Percentiles rank a stretch among this genome's conserved stretches.
These are phyloP conservation scores for Madurella fahalii DNA, from an alignment of 2,329 filamentous ascomycete genomes.

Conservation along the genomic window DNA sequence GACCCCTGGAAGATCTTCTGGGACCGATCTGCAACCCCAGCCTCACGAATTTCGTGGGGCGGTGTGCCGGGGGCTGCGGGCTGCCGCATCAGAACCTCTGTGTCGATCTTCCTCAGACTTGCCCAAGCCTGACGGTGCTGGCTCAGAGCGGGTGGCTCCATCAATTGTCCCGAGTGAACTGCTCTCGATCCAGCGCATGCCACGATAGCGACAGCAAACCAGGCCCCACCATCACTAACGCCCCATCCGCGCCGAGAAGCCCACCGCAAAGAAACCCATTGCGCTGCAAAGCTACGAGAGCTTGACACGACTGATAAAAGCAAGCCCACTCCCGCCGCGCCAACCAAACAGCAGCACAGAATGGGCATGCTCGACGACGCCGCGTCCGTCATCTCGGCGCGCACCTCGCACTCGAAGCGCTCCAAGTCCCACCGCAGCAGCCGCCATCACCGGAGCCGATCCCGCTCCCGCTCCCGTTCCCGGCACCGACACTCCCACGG, in stretches of 20 bases:
- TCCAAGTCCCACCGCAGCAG: conserved; percentile 37
- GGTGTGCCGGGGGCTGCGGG: not conserved
- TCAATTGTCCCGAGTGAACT: too few species aligned
- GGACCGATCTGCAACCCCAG: conserved; percentile 7
- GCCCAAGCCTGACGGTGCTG: too few species aligned
- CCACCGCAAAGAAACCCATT: too few species aligned
- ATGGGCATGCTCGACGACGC: conserved; percentile 36
- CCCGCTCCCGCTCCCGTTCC: conserved; percentile 30
- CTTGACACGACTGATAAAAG: not conserved
- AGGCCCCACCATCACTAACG: too few species aligned
- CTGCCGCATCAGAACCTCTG: not conserved
- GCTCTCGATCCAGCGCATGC: too few species aligned
- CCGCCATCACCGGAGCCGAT: conserved; percentile 28
- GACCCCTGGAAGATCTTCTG: not conserved
- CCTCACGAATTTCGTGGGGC: conserved; percentile 14
- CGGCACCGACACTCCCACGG: conserved; percentile 20
- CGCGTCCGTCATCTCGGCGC: conserved; percentile 29
- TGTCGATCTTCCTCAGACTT: too few species aligned
- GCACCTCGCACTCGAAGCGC: conserved; percentile 28
- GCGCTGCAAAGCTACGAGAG: too few species aligned
- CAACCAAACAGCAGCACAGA: not conserved
- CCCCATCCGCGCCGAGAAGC: too few species aligned
- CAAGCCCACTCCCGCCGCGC: not conserved
- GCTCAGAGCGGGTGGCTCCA: too few species aligned
- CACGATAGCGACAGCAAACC: too few species aligned